Base-by-base conservation (phyloP, 78 protist genomes). In the Corallochytrium limacisporum region DNA sequence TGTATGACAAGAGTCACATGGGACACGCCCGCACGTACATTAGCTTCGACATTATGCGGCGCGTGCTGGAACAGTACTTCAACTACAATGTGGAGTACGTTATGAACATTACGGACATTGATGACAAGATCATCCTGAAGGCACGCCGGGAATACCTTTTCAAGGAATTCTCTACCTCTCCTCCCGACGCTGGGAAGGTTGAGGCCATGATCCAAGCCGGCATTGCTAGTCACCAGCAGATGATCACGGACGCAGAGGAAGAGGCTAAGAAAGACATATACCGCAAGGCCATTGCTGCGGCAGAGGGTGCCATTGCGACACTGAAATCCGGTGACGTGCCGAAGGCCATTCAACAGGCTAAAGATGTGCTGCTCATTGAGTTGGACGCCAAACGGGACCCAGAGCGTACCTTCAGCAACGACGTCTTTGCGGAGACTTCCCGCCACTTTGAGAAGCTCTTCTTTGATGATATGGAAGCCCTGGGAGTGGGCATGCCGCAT, bases 41-140 rank as follows among this genome's bases (percentile, higher is more conserved):
- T 66, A 56, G 86, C 42, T 86, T 93, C 28, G 99, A 95, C 78
- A 84, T 92, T 49, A 44, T 95, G 18, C 79, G 98, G 18, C 82
- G 98, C 20, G 69, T 97, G 13, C 43, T 93, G 55, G 69, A 44
- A 29, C 91, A 91, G 26, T 92, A 93, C 79, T 84, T 97, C 10
- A 69, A 76, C 31, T 85, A 80, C 62, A 74, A 78, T 37, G 69
- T 92, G 29, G 24, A 32, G 8, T 73, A 43, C 22, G 93, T 86
- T 54, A 89, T 93, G 95, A 95, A 95, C 83, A 72, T 97, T 65
- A 97, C 99, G 29, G 98, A 97, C 71, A 79, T 97, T 6, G 99
- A 97, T 70, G 99, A 97, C 68, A 97, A 97, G 83, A 93, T 95
- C 74, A 90, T 94, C 60, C 60, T 81, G 38, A 57, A 85, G 2